Base-by-base conservation (phyloP, 2,329 filamentous ascomycete species). In the Penicillium palitans region DNA sequence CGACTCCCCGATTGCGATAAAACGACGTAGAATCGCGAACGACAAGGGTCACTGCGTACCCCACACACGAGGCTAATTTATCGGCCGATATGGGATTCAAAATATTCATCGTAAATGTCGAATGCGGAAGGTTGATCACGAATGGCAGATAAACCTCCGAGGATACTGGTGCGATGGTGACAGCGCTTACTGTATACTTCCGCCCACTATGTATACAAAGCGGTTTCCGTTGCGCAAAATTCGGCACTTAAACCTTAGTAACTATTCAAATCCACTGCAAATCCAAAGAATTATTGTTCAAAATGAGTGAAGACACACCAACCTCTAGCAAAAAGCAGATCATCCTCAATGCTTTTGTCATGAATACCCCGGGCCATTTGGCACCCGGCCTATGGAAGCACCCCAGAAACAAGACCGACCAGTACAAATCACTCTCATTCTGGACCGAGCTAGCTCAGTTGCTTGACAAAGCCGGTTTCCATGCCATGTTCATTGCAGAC, bases 401-500 rank as follows among this genome's bases (percentile, higher is more conserved):
- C 53, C 70, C 70, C 1, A 58, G 61, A 12, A 69, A 74, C 52
- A 64, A 68, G 44, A 68, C 63, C 13, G 60, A 72, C 51, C 69
- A 74, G 48, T 76, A 74, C 62, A 52, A 52, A n/a, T 24, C 10
- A n/a, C 40, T 80, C 7, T 68, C 74, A 3, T 77, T 79, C 61
- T 81, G 79, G 79, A 76, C 76, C 3, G 67, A 76, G 3, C 58
- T 81, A 17, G 79, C 79, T 6, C 73, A 79, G 55, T 67, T 72
- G n/a, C 68, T 81, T 0, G 78, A 81, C 21, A 73, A 74, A 9
- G 76, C 74, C 3, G 76, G 77, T 12, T 80, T 81, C 52, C 78
- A 81, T 58, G 77, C 74, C 2, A 69, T 81, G 27, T 81, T 81
- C 66, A 70, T 81, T 35, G 79, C 79, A 0, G 79, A 81, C 60